Base-by-base conservation (phyloP, 805 yeast species). In the Lachancea kluyveri region DNA sequence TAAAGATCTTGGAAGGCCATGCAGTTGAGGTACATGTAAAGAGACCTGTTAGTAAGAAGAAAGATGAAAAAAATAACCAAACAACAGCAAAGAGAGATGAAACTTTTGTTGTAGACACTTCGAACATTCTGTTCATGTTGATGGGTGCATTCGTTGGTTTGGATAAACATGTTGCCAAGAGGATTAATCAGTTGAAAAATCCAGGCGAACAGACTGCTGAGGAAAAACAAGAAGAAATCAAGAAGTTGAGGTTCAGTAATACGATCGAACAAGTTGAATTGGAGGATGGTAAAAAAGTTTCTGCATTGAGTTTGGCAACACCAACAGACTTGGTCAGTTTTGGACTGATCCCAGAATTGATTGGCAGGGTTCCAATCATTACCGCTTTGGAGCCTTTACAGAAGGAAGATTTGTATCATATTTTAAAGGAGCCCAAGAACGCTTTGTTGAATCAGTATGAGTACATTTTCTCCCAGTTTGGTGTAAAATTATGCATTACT, bases 91-190 rank as follows among this genome's bases (percentile, higher is more conserved):
- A 59, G 31, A 64, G 56, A 39, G 64, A 57, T 3, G 75, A 72
- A 26, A 54, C 64, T 0, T 69, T 60, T 42, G 60, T 66, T 8
- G 59, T 74, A 12, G 77, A 74, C 39, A 74, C 80, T 1, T 65
- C 74, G 3, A 71, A 74, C 42, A 70, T 74, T 8, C 41, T 74
- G 17, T 75, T 75, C 45, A 65, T 75, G 29, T 52, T 72, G 6
- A 72, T 73, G 72, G 81, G 81, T 17, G 80, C 80, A 0, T 75
- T 75, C 57, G 72, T 72, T 9, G 79, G 79, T 3, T 51, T 75
- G 22, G 79, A 74, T 40, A 59, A 61, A 29, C 67, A 70, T 30
- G 55, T 73, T 14, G 58, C 60, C 2, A 54, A 57, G 17, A 59
- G 80, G 36, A 38, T 67, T 10, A 40, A 51, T 1, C 41, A 45